Base-by-base conservation (phyloP, 1,139 yeast species). In the Lodderomyces margitis region DNA sequence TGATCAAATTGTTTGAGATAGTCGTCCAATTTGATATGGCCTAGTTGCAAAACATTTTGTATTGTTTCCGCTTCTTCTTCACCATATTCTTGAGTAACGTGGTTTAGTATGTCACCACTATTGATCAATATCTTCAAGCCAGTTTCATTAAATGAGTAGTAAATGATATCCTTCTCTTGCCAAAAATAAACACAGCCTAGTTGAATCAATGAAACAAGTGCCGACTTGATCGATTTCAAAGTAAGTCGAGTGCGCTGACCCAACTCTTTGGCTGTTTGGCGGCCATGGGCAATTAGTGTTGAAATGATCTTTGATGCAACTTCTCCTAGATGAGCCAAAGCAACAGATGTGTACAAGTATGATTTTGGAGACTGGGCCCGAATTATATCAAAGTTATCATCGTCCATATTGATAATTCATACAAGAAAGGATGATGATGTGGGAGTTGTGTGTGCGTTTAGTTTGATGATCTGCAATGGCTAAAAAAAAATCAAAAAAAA, bases 101-200 rank as follows among this genome's bases (percentile, higher is more conserved):
- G 71, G 35, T 76, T 64, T 30, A 87, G 70, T 46, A 89, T 81
- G 40, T 87, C 87, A 24, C 96, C 97, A 28, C 91, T 74, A 61
- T 88, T 87, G 24, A 89, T 59, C 41, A 87, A 67, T 41, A 77
- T 61, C 51, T 81, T 69, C 17, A 83, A 65, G 5, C 95, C 95
- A 21, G 68, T 73, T 48, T 81, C 83, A 53, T 83, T 75, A 47
- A 82, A 77, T 30, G 71, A 72, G 58, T 88, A 89, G 51, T 67
- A 77, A 1, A 75, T 71, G 4, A 19, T 55, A 5, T 61, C 55
- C 19, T 74, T 75, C 7, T 74, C 81, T 48, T 58, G 53, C 73
- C 80, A 75, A 52, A 75, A 76, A 19, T 67, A 70, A 16, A 82
- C 74, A 57, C 91, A 81, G 47, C 79, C 75, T 44, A 84, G 63